Percentiles rank a stretch among this genome's conserved stretches.
These are phyloP conservation scores for Hibiscus tridactylites DNA, from an alignment of 345 rosid genomes.

Conservation along the genomic window DNA sequence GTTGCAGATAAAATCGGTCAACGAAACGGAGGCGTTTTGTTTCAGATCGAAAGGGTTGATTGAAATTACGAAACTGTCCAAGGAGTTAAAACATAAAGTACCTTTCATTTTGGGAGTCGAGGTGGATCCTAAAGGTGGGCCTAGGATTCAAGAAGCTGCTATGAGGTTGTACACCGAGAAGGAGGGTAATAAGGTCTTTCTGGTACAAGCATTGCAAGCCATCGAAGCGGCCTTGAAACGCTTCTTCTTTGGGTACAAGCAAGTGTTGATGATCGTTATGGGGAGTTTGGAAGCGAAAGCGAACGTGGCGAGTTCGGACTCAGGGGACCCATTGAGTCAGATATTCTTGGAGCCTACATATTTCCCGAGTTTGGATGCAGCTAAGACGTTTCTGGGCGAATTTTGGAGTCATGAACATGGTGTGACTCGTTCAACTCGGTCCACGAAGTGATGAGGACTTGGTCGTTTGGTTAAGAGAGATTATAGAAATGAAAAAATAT, in stretches of 20 bases:
- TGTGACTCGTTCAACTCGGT: not conserved
- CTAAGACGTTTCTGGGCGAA: conserved; percentile 84
- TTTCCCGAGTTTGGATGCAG: conserved; percentile 92
- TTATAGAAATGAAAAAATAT: not conserved
- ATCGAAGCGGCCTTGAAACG: conserved; percentile 68
- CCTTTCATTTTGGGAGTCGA: conserved; percentile 65
- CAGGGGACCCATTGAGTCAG: conserved; percentile 64
- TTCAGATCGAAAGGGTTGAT: conserved; percentile 71
- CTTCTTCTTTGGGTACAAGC: conserved; percentile 65
- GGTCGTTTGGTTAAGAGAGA: not conserved
- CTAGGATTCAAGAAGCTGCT: conserved; percentile 86
- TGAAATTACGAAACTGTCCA: conserved; percentile 46
- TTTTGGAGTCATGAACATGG: conserved; percentile 40
- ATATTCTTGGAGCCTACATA: conserved; percentile 78
- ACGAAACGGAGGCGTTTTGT: conserved; percentile 61
- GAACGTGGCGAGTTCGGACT: conserved; percentile 26
- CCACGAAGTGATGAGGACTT: not conserved
- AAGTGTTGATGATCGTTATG: conserved; percentile 64
- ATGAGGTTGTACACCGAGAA: conserved; percentile 63
- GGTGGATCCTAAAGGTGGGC: conserved; percentile 93
- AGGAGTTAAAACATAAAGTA: conserved; percentile 64
- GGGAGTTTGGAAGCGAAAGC: conserved; percentile 84
- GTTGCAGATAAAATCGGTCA: conserved; percentile 32
- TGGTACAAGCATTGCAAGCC: conserved; percentile 81
- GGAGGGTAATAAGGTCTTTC: conserved; percentile 44